These are phyloP conservation scores for Licmophora abbreviata DNA, from an alignment of 108 stramenopile genomes.

Conservation along the genomic window DNA sequence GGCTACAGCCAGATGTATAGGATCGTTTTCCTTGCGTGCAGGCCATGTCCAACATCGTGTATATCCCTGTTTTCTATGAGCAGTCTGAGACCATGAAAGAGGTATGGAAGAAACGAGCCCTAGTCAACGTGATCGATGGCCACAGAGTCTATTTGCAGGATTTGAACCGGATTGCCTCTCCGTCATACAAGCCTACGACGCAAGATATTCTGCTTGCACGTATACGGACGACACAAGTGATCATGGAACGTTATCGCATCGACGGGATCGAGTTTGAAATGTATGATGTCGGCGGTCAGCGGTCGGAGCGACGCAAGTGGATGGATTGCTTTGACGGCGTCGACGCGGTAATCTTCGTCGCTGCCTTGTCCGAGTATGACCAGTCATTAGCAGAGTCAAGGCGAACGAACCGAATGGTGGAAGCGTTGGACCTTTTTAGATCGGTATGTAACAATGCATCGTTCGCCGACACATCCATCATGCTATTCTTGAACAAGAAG, in stretches of 20 bases:
- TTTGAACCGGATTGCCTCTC: constrained; percentile 63
- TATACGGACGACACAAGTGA: constrained; percentile 94
- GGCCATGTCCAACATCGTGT: background rate
- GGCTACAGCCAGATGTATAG: background rate
- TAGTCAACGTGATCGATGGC: constrained; percentile 77
- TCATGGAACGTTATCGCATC: constrained; percentile 81
- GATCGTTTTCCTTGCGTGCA: background rate
- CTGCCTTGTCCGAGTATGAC: constrained; percentile 93
- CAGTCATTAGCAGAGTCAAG: constrained; percentile 94
- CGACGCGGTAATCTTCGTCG: constrained; percentile 98
- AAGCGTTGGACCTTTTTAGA: constrained; percentile 92
- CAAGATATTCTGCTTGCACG: constrained; percentile 94
- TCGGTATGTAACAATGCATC: constrained; percentile 93
- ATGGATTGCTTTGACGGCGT: constrained; percentile 94
- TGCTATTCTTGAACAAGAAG: constrained; percentile 96
- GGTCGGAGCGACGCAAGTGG: constrained; percentile 89
- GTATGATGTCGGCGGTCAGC: constrained; percentile 91
- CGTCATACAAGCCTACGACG: constrained; percentile 75
- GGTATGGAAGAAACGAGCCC: constrained; percentile 72
- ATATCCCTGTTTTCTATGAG: background rate
- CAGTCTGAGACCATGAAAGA: constrained; percentile 58
- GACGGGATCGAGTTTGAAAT: constrained; percentile 91
- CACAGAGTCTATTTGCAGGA: constrained; percentile 85
- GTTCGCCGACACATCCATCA: constrained; percentile 85
- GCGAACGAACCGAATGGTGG: constrained; percentile 94